Evolutionary conservation across 352 stramenopile genomes (phyloP).

Genomic region (Blastocystis sp.): DNA sequence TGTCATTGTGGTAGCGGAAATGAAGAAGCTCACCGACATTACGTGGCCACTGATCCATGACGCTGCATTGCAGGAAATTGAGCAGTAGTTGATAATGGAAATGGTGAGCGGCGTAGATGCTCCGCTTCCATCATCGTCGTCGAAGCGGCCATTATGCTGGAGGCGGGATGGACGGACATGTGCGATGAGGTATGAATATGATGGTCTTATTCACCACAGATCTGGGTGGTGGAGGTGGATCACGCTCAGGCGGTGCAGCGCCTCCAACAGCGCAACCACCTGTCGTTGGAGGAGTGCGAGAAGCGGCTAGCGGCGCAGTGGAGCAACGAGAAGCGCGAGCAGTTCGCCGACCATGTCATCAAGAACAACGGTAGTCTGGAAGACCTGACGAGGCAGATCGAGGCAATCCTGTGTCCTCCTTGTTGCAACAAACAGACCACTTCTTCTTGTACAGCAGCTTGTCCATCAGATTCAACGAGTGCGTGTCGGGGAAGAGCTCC

Average conservation of each 20-base stretch:
- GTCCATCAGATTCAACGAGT: slow-evolving; percentile 82
- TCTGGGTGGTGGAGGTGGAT: slow-evolving; percentile 28
- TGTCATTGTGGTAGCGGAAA: not conserved
- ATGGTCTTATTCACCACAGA: not conserved
- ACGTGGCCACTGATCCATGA: slow-evolving; percentile 23
- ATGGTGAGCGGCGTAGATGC: not conserved
- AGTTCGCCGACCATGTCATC: slow-evolving; percentile 3
- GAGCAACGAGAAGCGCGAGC: slow-evolving; percentile 21
- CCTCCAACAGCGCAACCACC: not conserved
- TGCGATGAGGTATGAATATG: not conserved
- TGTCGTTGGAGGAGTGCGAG: not conserved
- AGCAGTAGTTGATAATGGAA: not conserved
- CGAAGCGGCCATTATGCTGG: slow-evolving; percentile 18
- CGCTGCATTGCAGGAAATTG: not conserved
- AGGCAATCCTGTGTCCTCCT: not conserved
- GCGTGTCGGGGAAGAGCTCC: slow-evolving; percentile 83
- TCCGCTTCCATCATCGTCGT: not conserved
- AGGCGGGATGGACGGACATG: not conserved
- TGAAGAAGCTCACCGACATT: slow-evolving; percentile 27
- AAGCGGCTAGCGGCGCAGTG: not conserved
- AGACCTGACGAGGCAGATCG: not conserved
- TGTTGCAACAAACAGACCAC: slow-evolving; percentile 46
- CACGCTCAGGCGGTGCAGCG: not conserved
- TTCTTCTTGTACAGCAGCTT: slow-evolving; percentile 61
- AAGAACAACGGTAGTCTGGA: slow-evolving; percentile 8